Base-by-base conservation (phyloP, 148 eudicot genomes). In the Persicaria tinctoria region DNA sequence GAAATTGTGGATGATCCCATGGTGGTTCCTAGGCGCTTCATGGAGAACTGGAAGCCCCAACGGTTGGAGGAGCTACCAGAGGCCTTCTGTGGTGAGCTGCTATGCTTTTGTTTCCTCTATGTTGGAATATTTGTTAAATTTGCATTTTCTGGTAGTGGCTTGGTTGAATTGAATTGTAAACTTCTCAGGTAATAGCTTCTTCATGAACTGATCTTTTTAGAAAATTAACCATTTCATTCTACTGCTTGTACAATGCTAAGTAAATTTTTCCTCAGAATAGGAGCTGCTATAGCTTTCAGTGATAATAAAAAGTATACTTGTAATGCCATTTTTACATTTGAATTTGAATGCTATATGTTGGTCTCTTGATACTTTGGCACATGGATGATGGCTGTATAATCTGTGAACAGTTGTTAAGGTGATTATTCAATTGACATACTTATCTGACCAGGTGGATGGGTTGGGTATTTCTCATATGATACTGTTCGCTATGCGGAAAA, bases 1-100 rank as follows among this genome's bases (percentile, higher is more conserved):
- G 84, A 90, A 83, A 74, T 79, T 75, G 93, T 79, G 51, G 97
- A 96, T 76, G 99, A 96, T 82, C 99, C 99, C 1, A 96, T 96
- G 99, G 80, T 38, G 5, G 82, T 90, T 62, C 99, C 99, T 38
- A 85, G 89, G 83, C 87, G 90, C 78, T 87, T 92, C 66, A 96
- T 92, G 95, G 97, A 96, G 75, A 82, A 89, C 47, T 96, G 97
- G 97, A 87, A 81, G 74, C 99, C 97, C n/a, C 97, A 96, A 76
- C 79, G 88, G 51, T 84, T 90, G 64, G 93, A 92, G 51, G 99
- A 92, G 77, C 99, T 96, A 72, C 99, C 97, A 74, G 97, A 96
- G 68, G 94, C 89, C 50, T 96, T 96, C 83, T 92, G 97, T 75
- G 99, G 99, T 96, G 84, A 82, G 83, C 60, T 10, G 7, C 74